These are phyloP conservation scores for Starmera pachycereana DNA, from an alignment of 805 yeast species.

Conservation along the genomic window DNA sequence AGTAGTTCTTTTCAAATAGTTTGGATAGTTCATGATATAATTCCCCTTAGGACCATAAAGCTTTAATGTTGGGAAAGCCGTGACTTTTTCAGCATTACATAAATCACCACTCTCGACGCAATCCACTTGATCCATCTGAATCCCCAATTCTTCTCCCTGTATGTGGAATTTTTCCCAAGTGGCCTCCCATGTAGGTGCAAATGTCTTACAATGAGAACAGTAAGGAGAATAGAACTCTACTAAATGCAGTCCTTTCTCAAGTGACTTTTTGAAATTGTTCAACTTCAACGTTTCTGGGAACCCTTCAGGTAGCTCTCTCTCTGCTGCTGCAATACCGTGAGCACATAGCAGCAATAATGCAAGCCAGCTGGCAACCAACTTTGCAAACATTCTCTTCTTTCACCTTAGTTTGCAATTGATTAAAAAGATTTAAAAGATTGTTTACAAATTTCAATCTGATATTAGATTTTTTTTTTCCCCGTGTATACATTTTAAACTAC, in stretches of 20 bases:
- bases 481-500: too few species aligned
- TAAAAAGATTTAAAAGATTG: too few species aligned
- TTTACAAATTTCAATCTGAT: too few species aligned
- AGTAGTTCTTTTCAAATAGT: slow-evolving; percentile 31
- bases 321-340: too few species aligned
- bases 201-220: slow-evolving; percentile 68
- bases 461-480: too few species aligned
- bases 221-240: slow-evolving; percentile 89
- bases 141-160: slow-evolving; percentile 32
- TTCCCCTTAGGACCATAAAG: slow-evolving; percentile 52
- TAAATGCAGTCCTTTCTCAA: slow-evolving; percentile 51
- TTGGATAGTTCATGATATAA: slow-evolving; percentile 36
- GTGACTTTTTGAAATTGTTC: slow-evolving; percentile 37
- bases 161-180: slow-evolving; percentile 41
- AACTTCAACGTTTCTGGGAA: slow-evolving; percentile 43
- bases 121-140: slow-evolving; percentile 67
- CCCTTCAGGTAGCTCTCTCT: slow-evolving; percentile 1
- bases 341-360: background rate
- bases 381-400: too few species aligned
- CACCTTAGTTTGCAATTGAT: too few species aligned
- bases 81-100: slow-evolving; percentile 57
- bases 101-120: slow-evolving; percentile 83
- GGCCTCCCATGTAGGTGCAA: slow-evolving; percentile 79
- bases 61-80: slow-evolving; percentile 59
- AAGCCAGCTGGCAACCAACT: too few species aligned